phyloP scores from a whole-genome alignment of 495 filamentous ascomycete species.

The Aeminium ludgeri region DNA sequence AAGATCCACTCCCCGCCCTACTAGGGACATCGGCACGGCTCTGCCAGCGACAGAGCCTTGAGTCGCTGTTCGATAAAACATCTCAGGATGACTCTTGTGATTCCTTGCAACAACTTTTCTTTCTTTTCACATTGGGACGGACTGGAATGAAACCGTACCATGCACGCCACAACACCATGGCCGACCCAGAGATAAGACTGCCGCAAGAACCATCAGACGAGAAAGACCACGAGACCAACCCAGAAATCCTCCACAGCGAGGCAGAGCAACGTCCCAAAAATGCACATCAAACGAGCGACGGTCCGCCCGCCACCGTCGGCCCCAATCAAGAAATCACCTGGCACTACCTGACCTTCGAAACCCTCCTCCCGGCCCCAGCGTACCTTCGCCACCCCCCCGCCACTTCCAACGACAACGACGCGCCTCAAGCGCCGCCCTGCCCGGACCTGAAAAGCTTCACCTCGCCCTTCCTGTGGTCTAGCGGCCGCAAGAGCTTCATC shows the following conservation, averaged over 20 bases:
- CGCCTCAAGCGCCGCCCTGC: slow-evolving; percentile 24
- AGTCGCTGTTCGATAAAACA: no score
- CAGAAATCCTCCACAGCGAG: slow-evolving; percentile 1
- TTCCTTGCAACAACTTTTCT: no score
- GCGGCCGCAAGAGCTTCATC: slow-evolving; percentile 36
- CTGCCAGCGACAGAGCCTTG: no score
- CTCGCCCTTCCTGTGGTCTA: slow-evolving; percentile 61
- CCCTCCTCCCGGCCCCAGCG: slow-evolving; percentile 42
- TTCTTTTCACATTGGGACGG: no score
- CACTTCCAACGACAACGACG: slow-evolving; percentile 19
- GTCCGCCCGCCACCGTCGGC: slow-evolving; percentile 1
- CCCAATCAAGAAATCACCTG: slow-evolving; percentile 34
- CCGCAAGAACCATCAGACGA: slow-evolving; percentile 12
- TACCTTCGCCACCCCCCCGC: slow-evolving; percentile 26
- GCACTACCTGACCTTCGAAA: slow-evolving; percentile 60
- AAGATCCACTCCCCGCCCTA: no score
- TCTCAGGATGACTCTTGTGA: no score
- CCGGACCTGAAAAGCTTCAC: slow-evolving; percentile 52
- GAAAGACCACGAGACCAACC: slow-evolving; percentile 1
- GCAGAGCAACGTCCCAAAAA: neutral
- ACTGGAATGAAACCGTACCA: no score
- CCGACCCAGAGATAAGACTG: slow-evolving; percentile 17
- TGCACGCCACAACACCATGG: slow-evolving; percentile 14
- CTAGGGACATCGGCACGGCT: slow-evolving; percentile 54
- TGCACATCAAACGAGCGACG: no score